phyloP scores from a whole-genome alignment of 148 eudicot species.

The Hydrangea macrophylla region DNA sequence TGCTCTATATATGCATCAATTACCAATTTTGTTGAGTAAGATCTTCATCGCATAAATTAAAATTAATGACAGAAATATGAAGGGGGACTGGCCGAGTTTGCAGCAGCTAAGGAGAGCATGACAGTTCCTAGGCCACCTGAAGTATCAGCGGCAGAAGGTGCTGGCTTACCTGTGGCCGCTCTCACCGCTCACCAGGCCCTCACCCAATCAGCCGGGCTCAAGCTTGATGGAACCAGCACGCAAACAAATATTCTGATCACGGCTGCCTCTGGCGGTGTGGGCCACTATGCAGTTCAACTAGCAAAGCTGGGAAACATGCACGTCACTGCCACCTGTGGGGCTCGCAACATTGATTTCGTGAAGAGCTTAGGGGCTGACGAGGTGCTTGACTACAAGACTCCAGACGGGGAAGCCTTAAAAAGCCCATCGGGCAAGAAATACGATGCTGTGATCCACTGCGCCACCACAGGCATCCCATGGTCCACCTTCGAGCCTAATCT shows the following conservation, averaged over 20 bases:
- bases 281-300: constrained; percentile 55
- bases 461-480: constrained; percentile 36
- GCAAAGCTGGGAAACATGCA: constrained; percentile 53
- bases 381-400: constrained; percentile 51
- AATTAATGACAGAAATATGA: constrained; percentile 31
- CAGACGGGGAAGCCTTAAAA: constrained; percentile 44
- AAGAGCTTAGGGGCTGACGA: constrained; percentile 57
- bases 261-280: constrained; percentile 59
- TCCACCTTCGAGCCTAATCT: constrained; percentile 45
- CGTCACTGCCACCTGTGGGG: constrained; percentile 57
- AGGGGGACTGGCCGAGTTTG: constrained; percentile 49
- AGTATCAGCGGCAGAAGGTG: constrained; percentile 51
- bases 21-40: background rate
- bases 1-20: background rate
- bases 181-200: constrained; percentile 49
- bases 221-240: constrained; percentile 37
- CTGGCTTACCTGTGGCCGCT: constrained; percentile 44
- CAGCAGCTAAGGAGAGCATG: constrained; percentile 27
- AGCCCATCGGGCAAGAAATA: constrained; percentile 55
- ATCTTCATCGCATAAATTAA: background rate
- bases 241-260: constrained; percentile 46
- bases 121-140: constrained; percentile 45
- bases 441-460: constrained; percentile 47
- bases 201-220: constrained; percentile 37
- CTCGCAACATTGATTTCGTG: constrained; percentile 51